A percentile compares a stretch with the other conserved stretches of the same genome.
Evolutionary conservation across 2,329 filamentous ascomycete species (phyloP).

Genomic region (Sporothrix brunneoviolacea): DNA sequence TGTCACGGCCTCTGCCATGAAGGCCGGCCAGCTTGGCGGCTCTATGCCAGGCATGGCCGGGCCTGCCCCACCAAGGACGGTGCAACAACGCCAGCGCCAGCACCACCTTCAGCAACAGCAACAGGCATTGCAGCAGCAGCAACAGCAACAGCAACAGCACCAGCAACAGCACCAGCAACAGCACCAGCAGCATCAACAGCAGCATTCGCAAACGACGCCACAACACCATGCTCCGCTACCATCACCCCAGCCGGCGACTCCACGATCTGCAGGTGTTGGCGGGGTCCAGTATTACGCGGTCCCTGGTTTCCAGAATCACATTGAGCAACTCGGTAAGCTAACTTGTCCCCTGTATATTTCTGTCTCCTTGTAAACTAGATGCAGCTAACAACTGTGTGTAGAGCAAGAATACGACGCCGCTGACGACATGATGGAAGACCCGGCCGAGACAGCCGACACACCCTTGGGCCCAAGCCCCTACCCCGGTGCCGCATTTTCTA

Average conservation of each 20-base stretch:
- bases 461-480: constrained; percentile 61
- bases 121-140: constrained; percentile 5
- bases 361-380: constrained; percentile 36
- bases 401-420: constrained; percentile 96
- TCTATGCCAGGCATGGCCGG: constrained; percentile 18
- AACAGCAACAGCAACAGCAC: constrained; percentile 31
- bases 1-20: constrained; percentile 26
- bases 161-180: constrained; percentile 23
- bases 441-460: constrained; percentile 56
- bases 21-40: constrained; percentile 25
- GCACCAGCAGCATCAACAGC: constrained; percentile 9
- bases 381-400: constrained; percentile 60
- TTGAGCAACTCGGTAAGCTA: constrained; percentile 89
- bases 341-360: constrained; percentile 37
- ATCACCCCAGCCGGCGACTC: constrained; percentile 16
- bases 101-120: constrained; percentile 13
- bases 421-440: constrained; percentile 80
- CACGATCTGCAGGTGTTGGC: constrained; percentile 29
- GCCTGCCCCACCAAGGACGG: constrained; percentile 12
- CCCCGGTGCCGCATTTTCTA: constrained; percentile 45
- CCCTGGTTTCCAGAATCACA: constrained; percentile 81
- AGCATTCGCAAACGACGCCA: constrained; percentile 21
- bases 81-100: constrained; percentile 21
- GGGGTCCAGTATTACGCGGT: constrained; percentile 66
- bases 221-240: constrained; percentile 23